Base-by-base conservation (phyloP, 768 basidiomycete genomes). In the Leccinum broughii region DNA sequence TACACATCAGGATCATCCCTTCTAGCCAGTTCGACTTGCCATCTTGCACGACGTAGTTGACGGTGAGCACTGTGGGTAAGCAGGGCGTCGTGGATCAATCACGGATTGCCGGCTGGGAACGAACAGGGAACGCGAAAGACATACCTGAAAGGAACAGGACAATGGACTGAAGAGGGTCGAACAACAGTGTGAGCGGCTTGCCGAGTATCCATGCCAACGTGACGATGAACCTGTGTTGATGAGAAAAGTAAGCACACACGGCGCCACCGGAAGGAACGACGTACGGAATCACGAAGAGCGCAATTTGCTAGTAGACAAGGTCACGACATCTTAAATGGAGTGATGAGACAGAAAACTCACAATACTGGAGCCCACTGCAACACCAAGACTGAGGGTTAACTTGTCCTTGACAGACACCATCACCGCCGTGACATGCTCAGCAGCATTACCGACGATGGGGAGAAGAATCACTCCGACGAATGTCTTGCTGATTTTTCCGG, bases 11-110 rank as follows among this genome's bases (percentile, higher is more conserved):
- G 58, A 92, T 86, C 66, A 86, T 74, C 24, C 92, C 93, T 73
- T 96, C 94, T n/a, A 97, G 79, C 87, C 94, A 97, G 72, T 95
- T 96, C 30, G 88, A 91, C 69, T 86, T 90, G 13, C 93, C 93
- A 65, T 97, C 95, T 53, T 85, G 83, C 6, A 95, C 83, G 22
- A 89, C 87, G 68, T 91, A 92, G 68, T 90, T 92, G 74, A 96
- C 92, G 4, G 91, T 90, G 64, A 92, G 77, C 14, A 92, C 88
- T 88, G 59, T 24, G 46, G 11, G 22, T 3, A 46, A 4, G 20
- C n/a, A 24, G 4, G n/a, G 11, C n/a, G 17, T 51, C 35, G 10
- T 5, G 8, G 2, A 35, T 61, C 56, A 1, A 35, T 61, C 56
- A 51, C 10, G 14, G 4, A 48, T 58, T 11, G 6, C 28, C 6